Conservation (phyloP, 257 asterid genomes). For the Prunella vulgaris region DNA sequence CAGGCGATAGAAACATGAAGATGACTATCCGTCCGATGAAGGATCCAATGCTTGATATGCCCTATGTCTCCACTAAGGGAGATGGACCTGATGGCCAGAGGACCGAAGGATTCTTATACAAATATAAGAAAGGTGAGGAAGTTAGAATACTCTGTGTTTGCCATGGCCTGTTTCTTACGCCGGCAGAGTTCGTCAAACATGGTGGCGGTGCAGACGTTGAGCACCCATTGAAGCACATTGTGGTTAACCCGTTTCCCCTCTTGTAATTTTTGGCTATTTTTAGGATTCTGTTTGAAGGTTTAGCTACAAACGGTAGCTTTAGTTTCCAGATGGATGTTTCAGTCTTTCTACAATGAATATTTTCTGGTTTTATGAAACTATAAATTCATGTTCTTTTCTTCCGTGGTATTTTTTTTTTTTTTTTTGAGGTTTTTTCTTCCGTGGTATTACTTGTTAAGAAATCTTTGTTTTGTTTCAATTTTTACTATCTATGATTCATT, state of each 20-base stretch:
- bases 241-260: constrained; percentile 51
- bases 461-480: not conserved
- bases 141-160: constrained; percentile 78
- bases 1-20: constrained; percentile 3
- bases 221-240: constrained; percentile 72
- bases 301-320: constrained; percentile 11
- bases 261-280: constrained; percentile 13
- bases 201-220: constrained; percentile 70
- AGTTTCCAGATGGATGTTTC: not conserved
- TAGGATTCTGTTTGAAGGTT: not conserved
- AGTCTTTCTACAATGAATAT: not conserved
- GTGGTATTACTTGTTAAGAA: no score
- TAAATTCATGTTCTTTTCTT: not conserved
- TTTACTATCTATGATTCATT: not conserved
- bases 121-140: constrained; percentile 64
- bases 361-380: not conserved
- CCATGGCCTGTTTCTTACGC: constrained; percentile 70
- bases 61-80: constrained; percentile 53
- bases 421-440: not conserved
- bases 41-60: constrained; percentile 56
- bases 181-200: constrained; percentile 72
- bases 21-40: constrained; percentile 17
- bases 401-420: not conserved
- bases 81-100: constrained; percentile 47
- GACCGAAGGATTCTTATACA: constrained; percentile 67